Percentiles rank a stretch among this genome's conserved stretches.
These are phyloP conservation scores for Quercus cerris DNA, from an alignment of 306 rosid genomes.

Conservation along the genomic window DNA sequence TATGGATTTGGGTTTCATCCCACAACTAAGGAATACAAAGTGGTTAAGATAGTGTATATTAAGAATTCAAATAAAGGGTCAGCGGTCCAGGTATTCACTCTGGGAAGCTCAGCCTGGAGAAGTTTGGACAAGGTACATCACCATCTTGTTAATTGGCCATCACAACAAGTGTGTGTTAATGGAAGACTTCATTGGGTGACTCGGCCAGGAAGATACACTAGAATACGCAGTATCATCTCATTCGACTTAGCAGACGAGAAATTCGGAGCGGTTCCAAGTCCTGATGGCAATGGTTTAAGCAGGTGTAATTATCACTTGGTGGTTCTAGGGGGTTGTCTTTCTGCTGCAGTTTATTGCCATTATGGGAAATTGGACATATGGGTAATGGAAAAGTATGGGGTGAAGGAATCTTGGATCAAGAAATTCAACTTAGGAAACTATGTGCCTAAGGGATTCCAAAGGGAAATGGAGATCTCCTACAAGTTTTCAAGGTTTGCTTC, in stretches of 20 bases:
- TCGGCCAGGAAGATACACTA: constrained; percentile 9
- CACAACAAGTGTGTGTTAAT: constrained; percentile 30
- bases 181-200: constrained; percentile 54
- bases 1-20: constrained; percentile 39
- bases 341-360: constrained; percentile 26
- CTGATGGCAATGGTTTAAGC: constrained; percentile 6
- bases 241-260: constrained; percentile 40
- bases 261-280: constrained; percentile 34
- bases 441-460: constrained; percentile 25
- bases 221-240: constrained; percentile 30
- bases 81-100: constrained; percentile 25
- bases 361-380: constrained; percentile 40
- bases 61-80: constrained; percentile 13
- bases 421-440: constrained; percentile 21
- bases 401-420: constrained; percentile 36
- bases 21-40: constrained; percentile 31
- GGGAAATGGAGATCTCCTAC: constrained; percentile 15
- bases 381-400: constrained; percentile 45
- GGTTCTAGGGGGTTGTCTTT: constrained; percentile 35
- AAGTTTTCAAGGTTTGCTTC: constrained; percentile 9
- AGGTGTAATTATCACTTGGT: constrained; percentile 29
- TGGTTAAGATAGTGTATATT: constrained; percentile 28
- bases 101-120: constrained; percentile 43
- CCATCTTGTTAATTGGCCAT: constrained; percentile 27
- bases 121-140: constrained; percentile 24